Evolutionary conservation across 495 filamentous ascomycete species (phyloP).

Genomic region (Aspergillus avenaceus): DNA sequence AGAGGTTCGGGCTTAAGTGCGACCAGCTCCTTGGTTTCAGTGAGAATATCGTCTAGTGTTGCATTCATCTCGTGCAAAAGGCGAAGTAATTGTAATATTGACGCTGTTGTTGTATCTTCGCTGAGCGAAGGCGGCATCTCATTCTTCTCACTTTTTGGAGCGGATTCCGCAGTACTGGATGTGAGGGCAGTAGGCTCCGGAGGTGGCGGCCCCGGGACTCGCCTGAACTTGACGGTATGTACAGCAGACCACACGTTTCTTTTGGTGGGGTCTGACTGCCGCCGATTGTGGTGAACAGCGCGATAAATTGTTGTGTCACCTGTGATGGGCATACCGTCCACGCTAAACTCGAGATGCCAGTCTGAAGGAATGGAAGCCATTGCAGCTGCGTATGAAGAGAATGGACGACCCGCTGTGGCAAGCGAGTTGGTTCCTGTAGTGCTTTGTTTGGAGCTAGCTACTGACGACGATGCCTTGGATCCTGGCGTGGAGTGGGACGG

Average conservation of each 20-base stretch:
- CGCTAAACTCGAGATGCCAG: conserved; percentile 97
- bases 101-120: conserved; percentile 76
- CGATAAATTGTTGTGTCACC: conserved; percentile 96
- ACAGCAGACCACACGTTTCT: conserved; percentile 85
- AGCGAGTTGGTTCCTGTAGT: conserved; percentile 34
- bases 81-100: conserved; percentile 83
- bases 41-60: conserved; percentile 92
- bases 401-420: conserved; percentile 42
- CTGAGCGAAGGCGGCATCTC: conserved; percentile 78
- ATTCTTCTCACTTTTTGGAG: conserved; percentile 40
- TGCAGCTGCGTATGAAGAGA: conserved; percentile 77
- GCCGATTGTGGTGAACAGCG: conserved; percentile 74
- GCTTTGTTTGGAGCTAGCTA: conserved; percentile 29
- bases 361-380: conserved; percentile 72
- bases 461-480: conserved; percentile 45
- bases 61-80: conserved; percentile 92
- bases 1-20: conserved; percentile 78
- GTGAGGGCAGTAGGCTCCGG: conserved; percentile 67
- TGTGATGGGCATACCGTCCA: conserved; percentile 75
- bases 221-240: conserved; percentile 88
- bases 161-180: conserved; percentile 43
- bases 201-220: conserved; percentile 82
- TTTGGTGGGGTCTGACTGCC: conserved; percentile 54
- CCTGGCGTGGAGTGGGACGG: conserved; percentile 62
- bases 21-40: conserved; percentile 71